Percentiles rank a stretch among this genome's conserved stretches.
phyloP scores from a whole-genome alignment of 176 grass and related monocot species.

The Cenchrus fungigraminus region DNA sequence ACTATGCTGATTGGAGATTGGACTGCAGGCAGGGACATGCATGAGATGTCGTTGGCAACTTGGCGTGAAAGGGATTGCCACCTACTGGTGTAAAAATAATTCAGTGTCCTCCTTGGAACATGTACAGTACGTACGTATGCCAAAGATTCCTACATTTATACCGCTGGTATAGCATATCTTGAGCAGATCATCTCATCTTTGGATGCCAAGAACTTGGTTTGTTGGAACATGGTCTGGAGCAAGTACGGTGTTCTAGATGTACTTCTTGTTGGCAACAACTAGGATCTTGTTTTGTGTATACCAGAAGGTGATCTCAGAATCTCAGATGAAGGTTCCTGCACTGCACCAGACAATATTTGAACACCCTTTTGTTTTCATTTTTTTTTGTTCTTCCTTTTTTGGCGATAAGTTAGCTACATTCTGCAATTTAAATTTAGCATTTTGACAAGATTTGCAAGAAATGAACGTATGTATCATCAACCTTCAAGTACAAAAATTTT shows the following conservation, averaged over 20 bases:
- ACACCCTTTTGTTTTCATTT: background rate
- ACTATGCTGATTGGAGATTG: conserved; percentile 33
- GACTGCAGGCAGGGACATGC: background rate
- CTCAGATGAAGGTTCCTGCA: background rate
- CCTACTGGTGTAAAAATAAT: conserved; percentile 21
- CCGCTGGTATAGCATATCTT: background rate
- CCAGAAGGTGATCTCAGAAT: background rate
- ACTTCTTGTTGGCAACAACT: background rate
- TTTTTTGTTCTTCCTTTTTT: background rate
- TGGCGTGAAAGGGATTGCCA: conserved; percentile 35
- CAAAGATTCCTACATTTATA: conserved; percentile 34
- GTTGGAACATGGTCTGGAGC: background rate
- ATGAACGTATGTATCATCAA: background rate
- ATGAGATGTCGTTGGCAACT: background rate
- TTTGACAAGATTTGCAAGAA: conserved; percentile 5
- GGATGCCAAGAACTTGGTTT: background rate
- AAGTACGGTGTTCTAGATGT: background rate
- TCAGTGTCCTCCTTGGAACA: conserved; percentile 29
- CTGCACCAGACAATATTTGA: background rate
- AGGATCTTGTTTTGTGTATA: background rate
- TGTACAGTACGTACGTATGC: background rate
- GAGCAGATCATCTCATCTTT: background rate
- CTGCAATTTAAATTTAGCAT: background rate
- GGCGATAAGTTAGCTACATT: background rate
- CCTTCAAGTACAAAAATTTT: background rate